Conservation (phyloP, 768 basidiomycete species). For the Xerocomus potaroensis region DNA sequence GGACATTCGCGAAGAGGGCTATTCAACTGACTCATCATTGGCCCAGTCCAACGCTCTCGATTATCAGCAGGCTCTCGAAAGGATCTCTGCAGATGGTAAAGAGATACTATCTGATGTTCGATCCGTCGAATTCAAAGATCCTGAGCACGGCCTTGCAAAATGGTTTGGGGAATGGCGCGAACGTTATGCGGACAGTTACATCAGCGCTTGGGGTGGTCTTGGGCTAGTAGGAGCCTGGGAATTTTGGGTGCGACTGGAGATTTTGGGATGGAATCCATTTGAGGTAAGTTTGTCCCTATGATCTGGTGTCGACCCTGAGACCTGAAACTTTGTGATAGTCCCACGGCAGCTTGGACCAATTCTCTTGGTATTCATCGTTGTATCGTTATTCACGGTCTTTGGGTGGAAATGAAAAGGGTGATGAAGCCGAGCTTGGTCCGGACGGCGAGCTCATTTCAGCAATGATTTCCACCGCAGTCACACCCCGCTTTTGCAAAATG, state of each 20-base stretch:
- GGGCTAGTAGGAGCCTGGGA: conserved; percentile 89
- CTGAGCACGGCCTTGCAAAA: conserved; percentile 63
- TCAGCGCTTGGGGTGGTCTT: conserved; percentile 85
- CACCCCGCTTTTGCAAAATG: conserved; percentile 68
- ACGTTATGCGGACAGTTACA: conserved; percentile 75
- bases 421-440: conserved; percentile 62
- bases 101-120: conserved; percentile 75
- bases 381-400: conserved; percentile 64
- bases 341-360: conserved; percentile 70
- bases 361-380: conserved; percentile 77
- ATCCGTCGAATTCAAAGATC: conserved; percentile 81
- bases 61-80: conserved; percentile 57
- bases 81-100: conserved; percentile 47
- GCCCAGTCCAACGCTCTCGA: conserved; percentile 63
- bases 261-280: conserved; percentile 84
- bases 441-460: conserved; percentile 86
- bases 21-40: conserved; percentile 80
- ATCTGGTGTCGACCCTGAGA: conserved; percentile 3
- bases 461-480: conserved; percentile 81
- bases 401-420: conserved; percentile 40
- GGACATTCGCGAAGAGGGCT: conserved; percentile 63
- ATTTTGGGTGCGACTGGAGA: conserved; percentile 88
- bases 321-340: conserved; percentile 13
- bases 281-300: conserved; percentile 45
- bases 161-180: conserved; percentile 71